A percentile compares a stretch with the other conserved stretches of the same genome.
phyloP scores from a whole-genome alignment of 2,329 filamentous ascomycete species.

The Pseudogymnoascus pannorum region DNA sequence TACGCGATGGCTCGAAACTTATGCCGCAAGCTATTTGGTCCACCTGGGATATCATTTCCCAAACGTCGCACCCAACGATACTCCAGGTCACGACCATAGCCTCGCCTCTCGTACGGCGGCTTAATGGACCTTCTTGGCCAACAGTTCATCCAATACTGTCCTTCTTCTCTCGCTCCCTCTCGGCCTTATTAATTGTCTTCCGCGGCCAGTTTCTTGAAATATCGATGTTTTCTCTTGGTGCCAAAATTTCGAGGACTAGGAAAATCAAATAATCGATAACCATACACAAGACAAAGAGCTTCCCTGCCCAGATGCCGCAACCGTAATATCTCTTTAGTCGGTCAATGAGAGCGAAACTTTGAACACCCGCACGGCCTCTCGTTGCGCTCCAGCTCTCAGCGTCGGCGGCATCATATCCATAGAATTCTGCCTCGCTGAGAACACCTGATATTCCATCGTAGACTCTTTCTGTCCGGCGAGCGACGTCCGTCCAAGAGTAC shows the following conservation, averaged over 20 bases:
- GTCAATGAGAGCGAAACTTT: constrained; percentile 89
- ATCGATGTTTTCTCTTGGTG: constrained; percentile 79
- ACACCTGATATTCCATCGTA: constrained; percentile 87
- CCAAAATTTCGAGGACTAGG: constrained; percentile 78
- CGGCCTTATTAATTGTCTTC: constrained; percentile 39
- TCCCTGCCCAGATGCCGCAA: constrained; percentile 96
- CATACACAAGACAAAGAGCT: constrained; percentile 90
- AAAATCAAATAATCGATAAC: constrained; percentile 92
- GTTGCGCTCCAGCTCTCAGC: constrained; percentile 59
- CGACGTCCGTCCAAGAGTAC: constrained; percentile 98
- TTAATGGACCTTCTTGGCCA: background rate
- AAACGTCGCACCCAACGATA: background rate
- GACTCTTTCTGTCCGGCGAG: constrained; percentile 84
- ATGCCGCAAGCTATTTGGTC: background rate
- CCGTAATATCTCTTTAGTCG: constrained; percentile 94
- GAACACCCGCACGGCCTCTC: constrained; percentile 60
- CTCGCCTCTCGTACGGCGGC: background rate
- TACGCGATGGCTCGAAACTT: background rate
- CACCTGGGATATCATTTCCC: background rate
- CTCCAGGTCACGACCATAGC: background rate
- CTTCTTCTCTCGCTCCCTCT: constrained; percentile 9
- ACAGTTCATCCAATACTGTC: constrained; percentile 1
- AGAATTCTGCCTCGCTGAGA: constrained; percentile 82
- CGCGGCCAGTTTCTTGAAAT: constrained; percentile 87
- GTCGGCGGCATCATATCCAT: constrained; percentile 66